Base-by-base conservation (phyloP, 2,329 filamentous ascomycete genomes). In the Blumeria hordei region DNA sequence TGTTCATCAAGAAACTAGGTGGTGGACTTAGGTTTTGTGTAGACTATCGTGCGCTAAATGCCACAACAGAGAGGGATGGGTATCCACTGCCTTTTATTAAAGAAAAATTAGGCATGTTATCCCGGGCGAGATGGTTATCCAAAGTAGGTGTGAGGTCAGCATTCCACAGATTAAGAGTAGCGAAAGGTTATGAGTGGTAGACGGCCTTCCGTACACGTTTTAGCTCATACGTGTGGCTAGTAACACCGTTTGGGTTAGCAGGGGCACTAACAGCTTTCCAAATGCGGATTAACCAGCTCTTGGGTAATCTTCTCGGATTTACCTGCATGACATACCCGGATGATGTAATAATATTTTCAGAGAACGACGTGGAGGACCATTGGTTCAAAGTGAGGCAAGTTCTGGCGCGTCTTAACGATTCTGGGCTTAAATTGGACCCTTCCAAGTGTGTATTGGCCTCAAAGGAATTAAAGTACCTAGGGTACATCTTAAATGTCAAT, bases 21-120 rank as follows among this genome's bases (percentile, higher is more conserved):
- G 50, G 50, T 21, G 50, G 50, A 10, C 55, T 56, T 3, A 12
- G 50, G 8, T 54, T 56, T 18, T 56, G 55, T 28, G 18, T 45
- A 10, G 53, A 57, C 33, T 53, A 57, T 37, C 11, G 56, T 18
- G 39, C 28, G 28, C 49, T 57, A 12, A 57, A 57, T 36, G 37
- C 36, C 6, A 45, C 52, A 14, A 57, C 56, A 35, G 53, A 55
- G 28, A 44, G 36, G n/a, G 49, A 57, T 39, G 9, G 45, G 37
- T 57, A 52, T n/a, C 50, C 34, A 37, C 34, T 52, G 6, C 34
- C 50, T 9, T 35, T 52, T 14, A 33, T 52, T 33, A 52, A 35
- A 16, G 50, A 37, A 34, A 52, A 33, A 3, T 36, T 52, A 11
- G 16, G 50, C 12, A n/a, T 36, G 11, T 16, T 52, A 33, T 18